Evolutionary conservation across 306 rosid genomes (phyloP).

Genomic region (Cicer cuneatum): DNA sequence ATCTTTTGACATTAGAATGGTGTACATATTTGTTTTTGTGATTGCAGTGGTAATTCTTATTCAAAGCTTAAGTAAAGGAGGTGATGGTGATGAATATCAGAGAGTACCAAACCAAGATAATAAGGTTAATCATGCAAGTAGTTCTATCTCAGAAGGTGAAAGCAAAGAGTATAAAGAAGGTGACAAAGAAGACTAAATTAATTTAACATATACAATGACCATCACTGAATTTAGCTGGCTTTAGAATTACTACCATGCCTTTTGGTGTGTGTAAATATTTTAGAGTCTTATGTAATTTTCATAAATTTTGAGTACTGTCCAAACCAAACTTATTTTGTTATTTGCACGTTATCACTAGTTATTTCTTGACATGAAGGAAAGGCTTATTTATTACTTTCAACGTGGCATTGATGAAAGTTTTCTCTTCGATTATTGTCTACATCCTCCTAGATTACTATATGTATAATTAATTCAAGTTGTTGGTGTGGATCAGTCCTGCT

Average conservation of each 20-base stretch:
- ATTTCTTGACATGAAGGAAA: constrained; percentile 15
- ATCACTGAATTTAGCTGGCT: constrained; percentile 36
- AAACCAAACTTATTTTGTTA: constrained; percentile 18
- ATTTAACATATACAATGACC: constrained; percentile 23
- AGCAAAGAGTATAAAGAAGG: constrained; percentile 68
- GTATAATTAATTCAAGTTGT: constrained; percentile 5
- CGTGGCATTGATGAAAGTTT: constrained; percentile 16
- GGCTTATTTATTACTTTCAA: constrained; percentile 25
- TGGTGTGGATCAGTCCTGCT: background rate
- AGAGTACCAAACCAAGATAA: constrained; percentile 57
- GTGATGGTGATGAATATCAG: constrained; percentile 47
- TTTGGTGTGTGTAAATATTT: constrained; percentile 49
- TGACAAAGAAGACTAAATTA: constrained; percentile 76
- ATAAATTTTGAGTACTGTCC: constrained; percentile 37
- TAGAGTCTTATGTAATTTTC: constrained; percentile 34
- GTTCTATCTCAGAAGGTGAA: constrained; percentile 57
- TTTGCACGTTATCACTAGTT: constrained; percentile 18
- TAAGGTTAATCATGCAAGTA: constrained; percentile 53
- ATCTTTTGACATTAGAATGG: constrained; percentile 66
- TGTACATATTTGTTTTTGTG: constrained; percentile 68
- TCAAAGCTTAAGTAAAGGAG: constrained; percentile 56
- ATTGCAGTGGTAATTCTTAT: constrained; percentile 63
- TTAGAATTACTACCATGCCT: constrained; percentile 42
- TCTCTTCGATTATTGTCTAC: constrained; percentile 11
- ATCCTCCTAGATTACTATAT: background rate